phyloP scores from a whole-genome alignment of 352 stramenopile genomes.

The Globisporangium nunn region DNA sequence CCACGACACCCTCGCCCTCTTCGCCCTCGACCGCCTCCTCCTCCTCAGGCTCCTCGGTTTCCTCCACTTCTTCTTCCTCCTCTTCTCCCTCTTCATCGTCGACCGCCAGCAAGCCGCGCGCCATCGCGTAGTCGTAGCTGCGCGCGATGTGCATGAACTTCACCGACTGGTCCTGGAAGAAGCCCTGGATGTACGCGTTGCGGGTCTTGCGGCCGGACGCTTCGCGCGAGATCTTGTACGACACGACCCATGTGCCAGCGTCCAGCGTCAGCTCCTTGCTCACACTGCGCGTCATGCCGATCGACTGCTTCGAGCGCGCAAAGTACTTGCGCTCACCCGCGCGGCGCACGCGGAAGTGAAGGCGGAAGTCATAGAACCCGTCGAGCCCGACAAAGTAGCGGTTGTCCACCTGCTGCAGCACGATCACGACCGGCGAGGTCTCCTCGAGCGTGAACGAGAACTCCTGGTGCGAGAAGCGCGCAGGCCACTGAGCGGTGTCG shows the following conservation, averaged over 20 bases:
- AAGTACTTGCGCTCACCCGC: conserved; percentile 21
- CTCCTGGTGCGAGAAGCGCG: conserved; percentile 15
- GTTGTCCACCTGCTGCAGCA: conserved; percentile 27
- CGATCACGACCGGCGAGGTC: conserved; percentile 17
- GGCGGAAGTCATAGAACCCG: conserved; percentile 25
- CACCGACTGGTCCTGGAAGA: conserved; percentile 18
- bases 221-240: conserved; percentile 18
- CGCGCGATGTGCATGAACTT: conserved; percentile 26
- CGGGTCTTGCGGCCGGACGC: conserved; percentile 9
- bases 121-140: conserved; percentile 25
- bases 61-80: conserved; percentile 4
- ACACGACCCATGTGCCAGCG: conserved; percentile 21
- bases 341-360: conserved; percentile 26
- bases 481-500: conserved; percentile 17
- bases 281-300: conserved; percentile 22
- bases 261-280: conserved; percentile 26
- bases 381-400: conserved; percentile 34
- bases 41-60: not conserved
- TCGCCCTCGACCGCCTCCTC: not conserved
- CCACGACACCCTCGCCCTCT: not conserved
- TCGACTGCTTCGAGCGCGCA: conserved; percentile 16
- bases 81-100: conserved; percentile 11
- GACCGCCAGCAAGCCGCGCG: conserved; percentile 9
- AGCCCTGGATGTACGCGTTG: conserved; percentile 14
- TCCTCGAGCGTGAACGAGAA: conserved; percentile 22